Evolutionary conservation across 2,329 filamentous ascomycete genomes (phyloP).

Genomic region (Exophiala aquamarina): DNA sequence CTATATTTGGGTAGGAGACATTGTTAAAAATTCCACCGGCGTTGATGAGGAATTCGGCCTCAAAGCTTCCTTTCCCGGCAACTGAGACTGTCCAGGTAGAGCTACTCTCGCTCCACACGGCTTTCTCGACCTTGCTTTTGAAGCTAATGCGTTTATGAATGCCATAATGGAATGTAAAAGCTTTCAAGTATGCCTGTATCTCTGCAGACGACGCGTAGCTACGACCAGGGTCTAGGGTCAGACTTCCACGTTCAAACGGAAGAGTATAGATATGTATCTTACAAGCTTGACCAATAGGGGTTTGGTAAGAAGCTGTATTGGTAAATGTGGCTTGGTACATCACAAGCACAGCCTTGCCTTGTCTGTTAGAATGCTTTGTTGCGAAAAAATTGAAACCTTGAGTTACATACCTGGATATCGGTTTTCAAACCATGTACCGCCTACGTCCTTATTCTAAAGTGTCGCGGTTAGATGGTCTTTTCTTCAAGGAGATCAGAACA

Average conservation of each 20-base stretch:
- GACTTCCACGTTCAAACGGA: too few species aligned
- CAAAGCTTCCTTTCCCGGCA: slow-evolving; percentile 24
- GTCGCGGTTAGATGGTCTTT: too few species aligned
- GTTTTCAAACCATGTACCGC: too few species aligned
- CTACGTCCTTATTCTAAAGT: too few species aligned
- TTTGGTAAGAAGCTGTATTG: slow-evolving; percentile 42
- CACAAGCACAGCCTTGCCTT: background rate
- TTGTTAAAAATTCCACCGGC: slow-evolving; percentile 40
- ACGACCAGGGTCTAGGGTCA: too few species aligned
- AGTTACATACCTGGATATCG: too few species aligned
- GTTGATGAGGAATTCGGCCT: slow-evolving; percentile 37
- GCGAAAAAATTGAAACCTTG: too few species aligned
- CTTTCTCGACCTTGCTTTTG: background rate
- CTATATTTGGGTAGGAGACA: slow-evolving; percentile 39
- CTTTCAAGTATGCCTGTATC: background rate
- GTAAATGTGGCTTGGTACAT: slow-evolving; percentile 50
- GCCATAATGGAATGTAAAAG: background rate
- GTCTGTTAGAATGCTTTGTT: too few species aligned
- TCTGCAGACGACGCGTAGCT: too few species aligned
- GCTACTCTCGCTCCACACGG: background rate
- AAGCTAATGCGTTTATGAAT: background rate
- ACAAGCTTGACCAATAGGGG: too few species aligned
- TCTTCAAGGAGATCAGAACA: too few species aligned
- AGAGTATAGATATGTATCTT: too few species aligned
- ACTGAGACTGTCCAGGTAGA: background rate